Percentiles rank a stretch among this genome's conserved stretches.
Conservation (phyloP, 805 yeast genomes). For the Monosporozyma unispora region DNA sequence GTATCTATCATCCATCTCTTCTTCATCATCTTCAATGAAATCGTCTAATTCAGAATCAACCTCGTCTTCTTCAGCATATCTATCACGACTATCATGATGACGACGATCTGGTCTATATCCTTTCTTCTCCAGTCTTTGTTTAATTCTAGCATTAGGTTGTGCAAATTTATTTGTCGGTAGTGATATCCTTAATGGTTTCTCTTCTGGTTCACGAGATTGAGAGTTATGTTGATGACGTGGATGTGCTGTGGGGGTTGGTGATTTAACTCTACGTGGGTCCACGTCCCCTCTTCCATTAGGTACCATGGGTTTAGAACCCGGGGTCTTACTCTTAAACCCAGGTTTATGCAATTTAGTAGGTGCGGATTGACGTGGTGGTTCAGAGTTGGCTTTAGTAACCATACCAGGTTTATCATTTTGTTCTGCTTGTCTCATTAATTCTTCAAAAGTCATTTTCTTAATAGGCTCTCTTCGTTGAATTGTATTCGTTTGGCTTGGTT, state of each 20-base stretch:
- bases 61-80: background rate
- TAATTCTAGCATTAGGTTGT: constrained; percentile 48
- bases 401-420: constrained; percentile 21
- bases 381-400: constrained; percentile 5
- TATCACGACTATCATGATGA: constrained; percentile 1
- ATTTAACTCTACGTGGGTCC: background rate
- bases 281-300: background rate
- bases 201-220: constrained; percentile 1
- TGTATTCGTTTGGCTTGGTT: background rate
- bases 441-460: constrained; percentile 44
- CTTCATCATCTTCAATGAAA: constrained; percentile 36
- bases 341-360: constrained; percentile 9
- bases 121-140: constrained; percentile 35
- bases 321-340: constrained; percentile 10
- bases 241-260: background rate
- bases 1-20: constrained; percentile 37
- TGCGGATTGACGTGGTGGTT: constrained; percentile 2
- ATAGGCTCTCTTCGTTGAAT: constrained; percentile 15
- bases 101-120: constrained; percentile 9
- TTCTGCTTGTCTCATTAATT: constrained; percentile 50
- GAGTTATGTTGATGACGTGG: background rate
- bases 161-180: constrained; percentile 32
- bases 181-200: constrained; percentile 9
- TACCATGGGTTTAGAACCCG: background rate
- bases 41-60: constrained; percentile 18